phyloP scores from a whole-genome alignment of 495 filamentous ascomycete genomes.

The Lasiosphaeria miniovina region DNA sequence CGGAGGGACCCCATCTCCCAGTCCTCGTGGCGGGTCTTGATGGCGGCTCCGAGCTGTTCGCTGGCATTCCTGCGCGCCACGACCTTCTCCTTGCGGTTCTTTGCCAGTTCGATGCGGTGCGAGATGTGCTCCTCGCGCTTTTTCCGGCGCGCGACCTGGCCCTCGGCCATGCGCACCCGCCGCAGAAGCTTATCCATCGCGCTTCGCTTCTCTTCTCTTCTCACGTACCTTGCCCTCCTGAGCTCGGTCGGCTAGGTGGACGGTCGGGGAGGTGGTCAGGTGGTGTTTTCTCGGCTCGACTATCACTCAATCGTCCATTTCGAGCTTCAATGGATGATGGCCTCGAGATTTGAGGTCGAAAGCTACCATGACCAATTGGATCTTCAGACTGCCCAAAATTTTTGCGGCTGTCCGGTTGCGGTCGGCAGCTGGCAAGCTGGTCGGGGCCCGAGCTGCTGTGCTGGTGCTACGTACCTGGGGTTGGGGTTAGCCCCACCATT shows the following conservation, averaged over 20 bases:
- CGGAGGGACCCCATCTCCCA: slow-evolving; percentile 73
- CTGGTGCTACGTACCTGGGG: too few species aligned
- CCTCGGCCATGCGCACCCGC: slow-evolving; percentile 63
- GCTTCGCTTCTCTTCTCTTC: not conserved
- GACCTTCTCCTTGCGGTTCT: slow-evolving; percentile 24
- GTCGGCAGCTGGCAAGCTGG: too few species aligned
- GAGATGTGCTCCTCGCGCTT: slow-evolving; percentile 36
- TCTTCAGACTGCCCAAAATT: too few species aligned
- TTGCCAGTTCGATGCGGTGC: slow-evolving; percentile 33
- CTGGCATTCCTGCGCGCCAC: slow-evolving; percentile 7
- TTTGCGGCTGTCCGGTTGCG: too few species aligned
- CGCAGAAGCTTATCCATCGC: slow-evolving; percentile 73
- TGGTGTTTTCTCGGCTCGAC: not conserved
- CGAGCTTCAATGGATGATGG: not conserved
- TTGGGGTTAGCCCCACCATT: too few species aligned
- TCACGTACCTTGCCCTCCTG: not conserved
- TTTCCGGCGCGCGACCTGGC: slow-evolving; percentile 52
- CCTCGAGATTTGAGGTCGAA: too few species aligned
- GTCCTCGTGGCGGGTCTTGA: slow-evolving; percentile 55
- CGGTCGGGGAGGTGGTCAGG: not conserved
- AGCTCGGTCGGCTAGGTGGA: not conserved
- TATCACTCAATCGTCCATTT: not conserved
- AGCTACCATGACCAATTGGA: too few species aligned
- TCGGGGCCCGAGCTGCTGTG: too few species aligned
- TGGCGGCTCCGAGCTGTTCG: slow-evolving; percentile 25